phyloP scores from a whole-genome alignment of 1,284 basidiomycete genomes.

The Pisolithus thermaeus region DNA sequence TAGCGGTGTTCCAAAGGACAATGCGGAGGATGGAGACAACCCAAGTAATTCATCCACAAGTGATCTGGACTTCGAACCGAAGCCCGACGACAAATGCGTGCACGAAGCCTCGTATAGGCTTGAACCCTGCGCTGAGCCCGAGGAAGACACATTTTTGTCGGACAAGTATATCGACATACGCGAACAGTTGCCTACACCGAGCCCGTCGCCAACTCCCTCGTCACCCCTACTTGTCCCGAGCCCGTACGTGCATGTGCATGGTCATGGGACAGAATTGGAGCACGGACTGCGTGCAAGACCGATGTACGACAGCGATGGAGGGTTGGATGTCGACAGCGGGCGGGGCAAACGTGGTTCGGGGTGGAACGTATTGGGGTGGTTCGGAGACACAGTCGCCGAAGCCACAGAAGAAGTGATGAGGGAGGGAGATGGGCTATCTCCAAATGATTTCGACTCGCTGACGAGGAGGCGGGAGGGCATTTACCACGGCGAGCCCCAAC shows the following conservation, averaged over 20 bases:
- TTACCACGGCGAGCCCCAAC: conserved; percentile 9
- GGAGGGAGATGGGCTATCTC: too few species aligned
- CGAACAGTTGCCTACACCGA: conserved; percentile 22
- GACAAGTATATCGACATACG: background rate
- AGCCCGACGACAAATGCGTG: conserved; percentile 3
- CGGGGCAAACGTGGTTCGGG: conserved; percentile 28
- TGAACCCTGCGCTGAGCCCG: background rate
- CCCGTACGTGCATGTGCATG: conserved; percentile 3
- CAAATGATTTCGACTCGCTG: background rate
- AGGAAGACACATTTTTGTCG: background rate
- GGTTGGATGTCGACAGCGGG: conserved; percentile 25
- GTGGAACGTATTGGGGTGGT: conserved; percentile 30
- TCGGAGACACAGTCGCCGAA: conserved; percentile 16
- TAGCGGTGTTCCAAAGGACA: background rate
- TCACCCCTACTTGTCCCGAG: conserved; percentile 2
- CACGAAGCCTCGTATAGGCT: background rate
- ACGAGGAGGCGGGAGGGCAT: conserved; percentile 10
- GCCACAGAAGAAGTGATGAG: background rate
- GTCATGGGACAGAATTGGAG: background rate
- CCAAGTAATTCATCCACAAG: too few species aligned
- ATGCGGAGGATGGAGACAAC: background rate
- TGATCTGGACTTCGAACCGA: background rate
- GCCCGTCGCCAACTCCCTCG: conserved; percentile 21
- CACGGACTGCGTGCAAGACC: conserved; percentile 6
- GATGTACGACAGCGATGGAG: conserved; percentile 21